Base-by-base conservation (phyloP, 495 filamentous ascomycete species). In the Tuber brumale region DNA sequence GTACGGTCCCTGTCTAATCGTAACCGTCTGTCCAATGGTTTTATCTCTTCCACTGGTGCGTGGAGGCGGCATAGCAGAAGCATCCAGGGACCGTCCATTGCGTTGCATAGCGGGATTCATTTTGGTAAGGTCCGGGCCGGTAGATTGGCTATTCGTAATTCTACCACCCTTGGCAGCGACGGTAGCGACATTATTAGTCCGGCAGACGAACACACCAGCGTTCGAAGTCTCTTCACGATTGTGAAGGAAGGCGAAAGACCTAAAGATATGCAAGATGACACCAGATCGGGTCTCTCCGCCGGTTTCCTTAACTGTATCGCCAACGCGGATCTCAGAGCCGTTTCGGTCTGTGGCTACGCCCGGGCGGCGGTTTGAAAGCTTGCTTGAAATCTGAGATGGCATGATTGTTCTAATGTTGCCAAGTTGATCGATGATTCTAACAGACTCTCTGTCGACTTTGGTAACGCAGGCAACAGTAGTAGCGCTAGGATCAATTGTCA, bases 291-390 rank as follows among this genome's bases (percentile, higher is more conserved):
- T 89, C 85, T 97, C 94, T 43, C 96, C 95, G 57, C 90, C 90
- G 74, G 91, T 86, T 84, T 99, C 95, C 70, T 94, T 94, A 72
- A 99, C 93, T 7, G 92, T 93, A 83, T 99, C 95, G 51, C 96
- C 95, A 41, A 89, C 86, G 46, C 93, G 89, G 81, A 99, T 96
- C 83, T 99, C 95, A 16, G 94, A 94, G 19, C 96, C 95, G 81
- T 94, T 93, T 74, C 92, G 90, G 81, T 99, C 95, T 21, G 95
- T 97, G 43, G 95, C 95, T 0, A 97, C 94, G 35, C 92, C 93
- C 76, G 91, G 88, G 74, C 90, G 90, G 70, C 94, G 90, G 76
- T 89, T 90, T 4, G 91, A 90, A 45, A 98, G 87, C 84, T 92
- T 94, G 85, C 94, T 94, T 18, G 93, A 90, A 70, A 99, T 93